Evolutionary conservation across 768 basidiomycete species (phyloP).

Genomic region (Lentinula sp.): DNA sequence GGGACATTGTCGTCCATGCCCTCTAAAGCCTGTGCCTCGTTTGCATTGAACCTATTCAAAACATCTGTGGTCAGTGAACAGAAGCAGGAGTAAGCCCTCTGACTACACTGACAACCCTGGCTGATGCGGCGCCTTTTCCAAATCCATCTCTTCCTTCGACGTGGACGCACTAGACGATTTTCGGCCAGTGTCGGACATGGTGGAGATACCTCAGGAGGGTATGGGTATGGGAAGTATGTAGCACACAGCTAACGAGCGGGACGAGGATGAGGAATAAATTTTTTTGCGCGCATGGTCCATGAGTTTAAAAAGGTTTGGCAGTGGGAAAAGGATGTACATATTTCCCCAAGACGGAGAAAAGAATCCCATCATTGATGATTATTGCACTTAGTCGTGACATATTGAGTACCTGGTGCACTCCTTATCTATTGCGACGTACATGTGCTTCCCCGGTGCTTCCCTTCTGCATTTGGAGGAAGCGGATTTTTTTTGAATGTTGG

Average conservation of each 20-base stretch:
- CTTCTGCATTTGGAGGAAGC: too few relatives aligned
- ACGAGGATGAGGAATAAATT: not conserved
- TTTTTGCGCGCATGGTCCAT: not conserved
- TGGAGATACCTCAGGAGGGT: not conserved
- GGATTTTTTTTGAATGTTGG: not conserved
- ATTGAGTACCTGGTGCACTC: not conserved
- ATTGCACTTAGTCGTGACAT: not conserved
- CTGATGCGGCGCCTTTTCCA: not conserved
- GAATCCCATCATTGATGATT: not conserved
- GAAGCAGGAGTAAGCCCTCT: not conserved
- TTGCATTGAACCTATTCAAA: not conserved
- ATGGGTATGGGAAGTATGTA: not conserved
- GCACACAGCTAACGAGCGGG: not conserved
- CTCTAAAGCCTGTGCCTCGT: constrained; percentile 1
- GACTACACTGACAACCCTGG: too few relatives aligned
- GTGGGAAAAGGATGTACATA: not conserved
- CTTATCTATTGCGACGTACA: not conserved
- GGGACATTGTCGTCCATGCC: constrained; percentile 1
- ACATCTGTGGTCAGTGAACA: not conserved
- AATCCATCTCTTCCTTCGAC: not conserved
- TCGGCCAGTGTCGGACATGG: not conserved
- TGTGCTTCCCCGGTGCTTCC: not conserved
- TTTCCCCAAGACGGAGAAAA: not conserved
- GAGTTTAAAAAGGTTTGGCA: not conserved
- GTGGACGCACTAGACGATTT: not conserved